Base-by-base conservation (phyloP, 2,329 filamentous ascomycete genomes). In the Microsporum canis region DNA sequence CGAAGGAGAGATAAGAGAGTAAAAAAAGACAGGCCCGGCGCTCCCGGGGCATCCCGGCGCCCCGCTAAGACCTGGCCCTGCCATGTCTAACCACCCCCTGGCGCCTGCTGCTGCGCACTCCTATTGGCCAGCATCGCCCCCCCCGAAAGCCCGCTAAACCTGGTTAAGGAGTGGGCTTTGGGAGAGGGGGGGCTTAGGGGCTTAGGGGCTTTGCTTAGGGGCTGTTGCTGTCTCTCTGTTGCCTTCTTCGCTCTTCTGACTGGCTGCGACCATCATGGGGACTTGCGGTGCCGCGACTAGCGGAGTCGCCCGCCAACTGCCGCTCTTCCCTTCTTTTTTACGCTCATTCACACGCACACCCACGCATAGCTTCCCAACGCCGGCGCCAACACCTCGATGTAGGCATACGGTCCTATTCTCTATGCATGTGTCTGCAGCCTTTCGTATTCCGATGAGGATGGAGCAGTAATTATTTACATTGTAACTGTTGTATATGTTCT, bases 301-400 rank as follows among this genome's bases (percentile, higher is more conserved):
- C 45, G 45, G 45, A 51, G 45, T 51, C 45, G 45, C 45, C 45
- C 45, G 45, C 45, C 45, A 51, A 51, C 45, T 51, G 45, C 45
- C 45, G 45, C 45, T 31, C 45, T 51, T 51, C 45, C 27, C 45
- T 29, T 17, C n/a, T 17, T 17, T 14, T 43, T 2, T 43, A 23
- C 17, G 17, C 17, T 23, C 17, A 23, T 23, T 23, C 17, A 23
- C 17, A 23, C 34, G 34, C 34, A 36, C 34, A 36, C 34, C 10
- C 34, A 36, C 34, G 10, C 5, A 36, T 6, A 36, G 17, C 17
- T 23, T 23, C 17, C 17, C 17, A 23, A 23, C 17, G 17, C 17
- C 17, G 17, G 17, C 17, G 17, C 17, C 17, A 23, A 23, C 17
- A 23, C 17, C 17, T 23, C 1, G 17, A 23, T 23, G 17, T 23